Base-by-base conservation (phyloP, 352 stramenopile genomes). In the Phytophthora sp. region DNA sequence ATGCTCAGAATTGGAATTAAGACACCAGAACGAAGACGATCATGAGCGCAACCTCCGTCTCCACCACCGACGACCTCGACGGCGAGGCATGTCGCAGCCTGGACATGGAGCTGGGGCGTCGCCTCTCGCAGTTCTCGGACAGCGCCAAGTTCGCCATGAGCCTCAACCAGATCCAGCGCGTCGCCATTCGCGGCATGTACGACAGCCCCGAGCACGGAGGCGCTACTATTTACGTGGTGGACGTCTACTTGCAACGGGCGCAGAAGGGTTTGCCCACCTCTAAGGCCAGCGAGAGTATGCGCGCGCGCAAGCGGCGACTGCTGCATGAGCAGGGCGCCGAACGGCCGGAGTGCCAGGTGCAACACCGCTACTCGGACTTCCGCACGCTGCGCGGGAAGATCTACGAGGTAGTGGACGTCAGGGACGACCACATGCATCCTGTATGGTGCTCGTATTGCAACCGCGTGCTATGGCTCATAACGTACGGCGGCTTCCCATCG, bases 371-470 rank as follows among this genome's bases (percentile, higher is more conserved):
- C 58, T 89, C 78, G 29, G 74, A 82, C 29, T 86, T 91, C 51
- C 67, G 67, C 1, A 55, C 63, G 13, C 56, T 91, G 30, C 82
- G 82, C 21, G 39, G 66, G 18, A 50, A 63, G 13, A 63, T 91
- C 20, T 63, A 42, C 20, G 51, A 71, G 0, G 63, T 74, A 1
- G 62, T 80, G 16, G 53, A 71, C 23, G 44, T 55, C 18, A 27
- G 27, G 6, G 51, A 72, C 20, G 63, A 85, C 31, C 44, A 62
- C 33, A 57, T 78, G 59, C 82, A 90, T 55, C 27, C 50, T 13
- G 79, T 84, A 39, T 88, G 77, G 74, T 91, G 82, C 65, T 57
- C 50, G 13, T 89, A 86, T 57, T 91, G 82, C 68, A 68, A 51
- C 16, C 69, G 60, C 21, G 58, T 91, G 30, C 26, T 79, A 50